These are phyloP conservation scores for Eragrostis nindensis DNA, from an alignment of 176 grass and related monocot species.

Conservation along the genomic window DNA sequence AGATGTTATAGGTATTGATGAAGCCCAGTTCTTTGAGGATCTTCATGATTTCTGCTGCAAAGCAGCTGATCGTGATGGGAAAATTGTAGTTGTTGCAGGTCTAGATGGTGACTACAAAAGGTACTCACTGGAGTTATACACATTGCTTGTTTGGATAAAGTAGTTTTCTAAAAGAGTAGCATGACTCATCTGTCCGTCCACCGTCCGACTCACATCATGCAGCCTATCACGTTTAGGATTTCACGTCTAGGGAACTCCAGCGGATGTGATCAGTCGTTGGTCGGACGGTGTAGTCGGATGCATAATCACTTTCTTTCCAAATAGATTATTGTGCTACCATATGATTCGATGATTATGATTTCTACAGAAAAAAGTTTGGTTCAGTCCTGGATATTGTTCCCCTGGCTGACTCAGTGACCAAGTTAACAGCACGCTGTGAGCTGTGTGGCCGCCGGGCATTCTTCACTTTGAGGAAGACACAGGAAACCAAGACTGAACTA, in stretches of 20 bases:
- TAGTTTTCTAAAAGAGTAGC: too few relatives aligned
- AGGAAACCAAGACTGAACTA: slow-evolving; percentile 80
- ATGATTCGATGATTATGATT: slow-evolving; percentile 24
- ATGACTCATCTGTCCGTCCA: too few relatives aligned
- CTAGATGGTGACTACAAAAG: slow-evolving; percentile 97
- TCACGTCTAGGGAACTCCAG: too few relatives aligned
- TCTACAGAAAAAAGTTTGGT: slow-evolving; percentile 84
- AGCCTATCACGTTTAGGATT: too few relatives aligned
- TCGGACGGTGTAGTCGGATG: neutral
- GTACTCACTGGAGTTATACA: slow-evolving; percentile 30
- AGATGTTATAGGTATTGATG: slow-evolving; percentile 96
- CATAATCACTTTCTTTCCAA: neutral
- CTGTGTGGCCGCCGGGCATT: slow-evolving; percentile 66
- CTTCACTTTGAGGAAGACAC: slow-evolving; percentile 93
- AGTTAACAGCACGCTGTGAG: slow-evolving; percentile 84
- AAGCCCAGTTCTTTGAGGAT: slow-evolving; percentile 93
- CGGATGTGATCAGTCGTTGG: too few relatives aligned
- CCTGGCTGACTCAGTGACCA: slow-evolving; percentile 81
- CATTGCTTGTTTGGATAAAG: neutral
- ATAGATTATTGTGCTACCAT: slow-evolving; percentile 2
- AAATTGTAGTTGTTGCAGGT: slow-evolving; percentile 78
- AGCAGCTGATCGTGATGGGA: slow-evolving; percentile 83
- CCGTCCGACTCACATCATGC: too few relatives aligned
- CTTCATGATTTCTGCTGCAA: slow-evolving; percentile 89
- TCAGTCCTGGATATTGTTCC: slow-evolving; percentile 91